Evolutionary conservation across 2,329 filamentous ascomycete species (phyloP).

Genomic region (Pseudogymnoascus sp.): DNA sequence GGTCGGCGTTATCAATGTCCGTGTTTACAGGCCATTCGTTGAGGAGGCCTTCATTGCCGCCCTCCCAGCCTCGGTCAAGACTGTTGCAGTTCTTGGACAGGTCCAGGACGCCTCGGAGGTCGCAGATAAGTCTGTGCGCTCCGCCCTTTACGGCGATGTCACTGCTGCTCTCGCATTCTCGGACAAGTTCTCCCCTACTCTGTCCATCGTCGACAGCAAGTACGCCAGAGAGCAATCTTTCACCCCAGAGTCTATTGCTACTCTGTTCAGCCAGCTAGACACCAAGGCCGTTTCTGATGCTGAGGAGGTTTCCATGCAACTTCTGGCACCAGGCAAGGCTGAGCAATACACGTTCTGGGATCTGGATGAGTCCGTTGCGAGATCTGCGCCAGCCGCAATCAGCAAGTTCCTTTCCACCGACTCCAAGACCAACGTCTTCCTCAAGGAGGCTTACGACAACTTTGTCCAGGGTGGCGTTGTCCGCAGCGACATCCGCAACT

Average conservation of each 20-base stretch:
- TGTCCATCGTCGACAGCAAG: slow-evolving; percentile 73
- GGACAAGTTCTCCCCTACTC: slow-evolving; percentile 53
- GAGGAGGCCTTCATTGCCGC: slow-evolving; percentile 86
- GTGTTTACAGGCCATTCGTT: slow-evolving; percentile 88
- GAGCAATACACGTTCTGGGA: slow-evolving; percentile 95
- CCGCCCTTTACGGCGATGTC: slow-evolving; percentile 86
- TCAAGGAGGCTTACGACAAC: slow-evolving; percentile 57
- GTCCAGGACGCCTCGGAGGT: slow-evolving; percentile 67
- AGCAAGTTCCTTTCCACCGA: slow-evolving; percentile 61
- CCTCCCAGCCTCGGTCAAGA: slow-evolving; percentile 67
- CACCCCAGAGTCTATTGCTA: slow-evolving; percentile 46
- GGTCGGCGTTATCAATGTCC: slow-evolving; percentile 83
- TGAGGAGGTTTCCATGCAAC: slow-evolving; percentile 42
- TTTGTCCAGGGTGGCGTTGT: slow-evolving; percentile 67
- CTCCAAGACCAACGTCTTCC: slow-evolving; percentile 53
- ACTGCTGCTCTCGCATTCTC: slow-evolving; percentile 78
- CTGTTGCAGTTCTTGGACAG: slow-evolving; percentile 81
- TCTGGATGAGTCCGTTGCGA: slow-evolving; percentile 62
- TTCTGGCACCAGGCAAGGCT: slow-evolving; percentile 42
- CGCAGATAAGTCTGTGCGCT: slow-evolving; percentile 67
- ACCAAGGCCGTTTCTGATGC: slow-evolving; percentile 34
- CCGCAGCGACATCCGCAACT: slow-evolving; percentile 77
- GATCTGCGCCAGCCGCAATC: slow-evolving; percentile 54
- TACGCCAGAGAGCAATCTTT: slow-evolving; percentile 63
- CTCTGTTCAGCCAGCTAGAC: slow-evolving; percentile 40